Conservation (phyloP, 371 early-diverging fungal species). For the Zychaea mexicana region DNA sequence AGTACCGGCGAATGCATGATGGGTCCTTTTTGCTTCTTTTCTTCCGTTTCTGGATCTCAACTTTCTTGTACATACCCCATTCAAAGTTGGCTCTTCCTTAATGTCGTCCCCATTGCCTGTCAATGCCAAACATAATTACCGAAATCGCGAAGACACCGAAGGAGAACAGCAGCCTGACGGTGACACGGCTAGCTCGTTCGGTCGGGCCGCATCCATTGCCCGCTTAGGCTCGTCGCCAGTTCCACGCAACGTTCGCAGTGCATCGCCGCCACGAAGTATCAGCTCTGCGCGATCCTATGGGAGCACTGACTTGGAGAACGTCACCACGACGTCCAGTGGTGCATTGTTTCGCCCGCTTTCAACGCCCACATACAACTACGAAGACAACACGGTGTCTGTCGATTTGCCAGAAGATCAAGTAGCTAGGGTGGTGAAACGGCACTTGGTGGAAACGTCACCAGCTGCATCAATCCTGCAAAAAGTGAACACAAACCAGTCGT, state of each 20-base stretch:
- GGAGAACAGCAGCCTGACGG: background rate
- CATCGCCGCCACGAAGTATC: constrained; percentile 27
- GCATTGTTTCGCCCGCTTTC: constrained; percentile 38
- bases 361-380: constrained; percentile 35
- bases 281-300: constrained; percentile 37
- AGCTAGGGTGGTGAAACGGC: constrained; percentile 67
- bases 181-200: constrained; percentile 33
- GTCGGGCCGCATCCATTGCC: constrained; percentile 33
- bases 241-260: constrained; percentile 22
- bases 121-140: constrained; percentile 47
- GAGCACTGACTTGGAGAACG: constrained; percentile 35
- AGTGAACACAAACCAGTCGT: constrained; percentile 10
- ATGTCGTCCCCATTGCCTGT: constrained; percentile 55
- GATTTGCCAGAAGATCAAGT: constrained; percentile 69
- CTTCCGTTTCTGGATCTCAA: background rate
- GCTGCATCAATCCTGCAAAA: constrained; percentile 30
- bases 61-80: background rate
- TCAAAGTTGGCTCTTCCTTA: background rate
- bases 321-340: constrained; percentile 26
- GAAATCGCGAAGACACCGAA: constrained; percentile 14
- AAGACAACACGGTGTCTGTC: constrained; percentile 42
- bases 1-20: background rate
- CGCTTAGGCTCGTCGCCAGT: constrained; percentile 39
- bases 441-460: constrained; percentile 57
- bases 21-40: background rate